Evolutionary conservation across 1,284 basidiomycete species (phyloP).

Genomic region (Polyporus tsugae): DNA sequence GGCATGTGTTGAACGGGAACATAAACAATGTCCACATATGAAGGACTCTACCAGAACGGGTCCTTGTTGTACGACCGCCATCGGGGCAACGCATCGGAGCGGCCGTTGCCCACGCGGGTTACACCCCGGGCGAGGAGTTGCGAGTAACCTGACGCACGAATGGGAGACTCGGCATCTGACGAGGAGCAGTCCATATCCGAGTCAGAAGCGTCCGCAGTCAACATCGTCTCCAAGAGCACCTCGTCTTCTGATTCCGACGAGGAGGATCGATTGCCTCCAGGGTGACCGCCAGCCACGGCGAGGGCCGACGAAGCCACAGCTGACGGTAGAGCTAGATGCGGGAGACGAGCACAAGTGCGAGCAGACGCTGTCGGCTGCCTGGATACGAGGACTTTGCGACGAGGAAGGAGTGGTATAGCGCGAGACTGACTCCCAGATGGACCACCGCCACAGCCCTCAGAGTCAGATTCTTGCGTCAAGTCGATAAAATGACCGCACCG

Average conservation of each 20-base stretch:
- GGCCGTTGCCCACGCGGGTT: background rate
- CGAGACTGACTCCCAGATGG: slow-evolving; percentile 12
- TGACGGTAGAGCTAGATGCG: background rate
- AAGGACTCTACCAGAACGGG: slow-evolving; percentile 1
- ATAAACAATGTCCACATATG: background rate
- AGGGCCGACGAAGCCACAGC: background rate
- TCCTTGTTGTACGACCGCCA: slow-evolving; percentile 7
- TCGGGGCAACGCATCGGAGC: background rate
- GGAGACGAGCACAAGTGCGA: background rate
- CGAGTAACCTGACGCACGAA: slow-evolving; percentile 1
- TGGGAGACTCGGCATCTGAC: slow-evolving; percentile 23
- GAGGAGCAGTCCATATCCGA: slow-evolving; percentile 34
- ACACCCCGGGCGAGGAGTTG: background rate
- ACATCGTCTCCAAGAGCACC: slow-evolving; percentile 33
- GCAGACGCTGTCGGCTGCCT: slow-evolving; percentile 21
- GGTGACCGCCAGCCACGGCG: slow-evolving; percentile 1
- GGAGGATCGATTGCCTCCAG: background rate
- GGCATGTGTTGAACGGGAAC: background rate
- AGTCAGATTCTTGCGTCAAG: slow-evolving; percentile 37
- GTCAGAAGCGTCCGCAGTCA: slow-evolving; percentile 20
- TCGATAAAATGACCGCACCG: slow-evolving; percentile 35
- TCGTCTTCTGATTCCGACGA: slow-evolving; percentile 31
- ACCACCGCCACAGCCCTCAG: slow-evolving; percentile 18
- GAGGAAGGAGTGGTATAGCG: slow-evolving; percentile 21
- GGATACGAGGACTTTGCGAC: slow-evolving; percentile 11